Evolutionary conservation across 2,329 filamentous ascomycete genomes (phyloP), one percentile per base, ranked within the genome.

Genomic region (Mycocentrospora acerina): DNA sequence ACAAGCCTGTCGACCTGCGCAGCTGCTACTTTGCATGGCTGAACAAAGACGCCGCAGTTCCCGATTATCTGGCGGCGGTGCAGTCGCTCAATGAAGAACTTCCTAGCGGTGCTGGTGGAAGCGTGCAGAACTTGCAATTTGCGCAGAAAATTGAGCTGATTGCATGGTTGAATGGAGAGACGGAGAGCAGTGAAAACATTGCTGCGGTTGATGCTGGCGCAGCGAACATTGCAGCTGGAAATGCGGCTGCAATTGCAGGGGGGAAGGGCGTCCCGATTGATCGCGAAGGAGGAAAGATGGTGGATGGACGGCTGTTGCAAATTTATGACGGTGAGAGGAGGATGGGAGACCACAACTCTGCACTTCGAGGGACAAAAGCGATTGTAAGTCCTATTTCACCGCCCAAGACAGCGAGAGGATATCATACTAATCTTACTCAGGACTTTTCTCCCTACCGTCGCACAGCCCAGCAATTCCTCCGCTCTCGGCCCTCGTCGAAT

Each of bases 1-100:
- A 80, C 56, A 75, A 77, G 39, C 78, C 85, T 4, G 83, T 95
- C 58, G 88, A 96, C 64, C 76, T 98, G 54, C 89, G 93, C 63
- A 93, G 86, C 66, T 91, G 96, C 70, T 96, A 91, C 74, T 95
- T 97, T 64, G 90, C 90, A 39, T 98, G 90, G 89, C 77, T 88
- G 59, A 94, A 96, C 71, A 89, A 90, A 67, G 91, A 97, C 72
- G 82, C 86, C 38, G 82, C 86, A 37, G 90, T 95, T 52, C 86
- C 88, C 9, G 89, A 95, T 57, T 97, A 97, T 77, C 93, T 96
- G 69, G 81, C 86, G 17, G 85, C 86, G 0, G 87, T 88, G 11
- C 83, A 86, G 57, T 78, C 83, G 53, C 77, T 97, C 40, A 95
- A 95, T 64, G 83, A 88, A 34, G 83, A 89, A 60, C 75, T 96